Base-by-base conservation (phyloP, 2,329 filamentous ascomycete species). In the Intubia oerlemansii region DNA sequence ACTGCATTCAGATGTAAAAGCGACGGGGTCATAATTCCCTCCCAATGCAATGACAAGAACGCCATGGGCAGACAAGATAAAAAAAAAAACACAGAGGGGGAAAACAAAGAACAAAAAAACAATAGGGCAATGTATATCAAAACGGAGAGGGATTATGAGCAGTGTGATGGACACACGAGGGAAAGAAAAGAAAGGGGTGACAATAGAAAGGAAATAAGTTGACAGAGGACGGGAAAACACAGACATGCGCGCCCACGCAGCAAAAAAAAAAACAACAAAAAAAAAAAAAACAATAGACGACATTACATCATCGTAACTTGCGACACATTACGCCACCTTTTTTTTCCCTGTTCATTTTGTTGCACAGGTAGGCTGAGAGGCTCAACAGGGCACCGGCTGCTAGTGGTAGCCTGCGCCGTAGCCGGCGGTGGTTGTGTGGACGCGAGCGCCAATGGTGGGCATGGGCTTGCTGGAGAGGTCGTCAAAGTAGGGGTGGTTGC, bases 401-500 rank as follows among this genome's bases (percentile, higher is more conserved):
- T 49, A 47, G 41, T 42, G 42, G 39, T 48, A 47, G 34, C 39
- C 40, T 27, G 40, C 40, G 35, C 42, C 38, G 31, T 43, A 41
- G 10, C 29, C 25, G 13, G 30, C 25, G 12, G 29, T 23, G 10
- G 32, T 16, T 7, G 21, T 32, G 27, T 34, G 32, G 15, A 28
- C 27, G 26, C 24, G 29, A 20, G 26, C 27, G 13, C 17, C 25
- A n/a, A n/a, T n/a, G n/a, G n/a, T n/a, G n/a, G n/a, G n/a, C n/a
- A n/a, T n/a, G n/a, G n/a, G n/a, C n/a, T n/a, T n/a, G n/a, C n/a
- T n/a, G n/a, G n/a, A n/a, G n/a, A n/a, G n/a, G n/a, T 54, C 49
- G 36, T 53, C 50, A 38, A 90, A 88, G 55, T 88, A 90, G 5
- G 76, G 70, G 46, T 90, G 80, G 39, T 68, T 58, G 45, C 77